phyloP scores from a whole-genome alignment of 164 flowering plant species.

The Berberis thunbergii region DNA sequence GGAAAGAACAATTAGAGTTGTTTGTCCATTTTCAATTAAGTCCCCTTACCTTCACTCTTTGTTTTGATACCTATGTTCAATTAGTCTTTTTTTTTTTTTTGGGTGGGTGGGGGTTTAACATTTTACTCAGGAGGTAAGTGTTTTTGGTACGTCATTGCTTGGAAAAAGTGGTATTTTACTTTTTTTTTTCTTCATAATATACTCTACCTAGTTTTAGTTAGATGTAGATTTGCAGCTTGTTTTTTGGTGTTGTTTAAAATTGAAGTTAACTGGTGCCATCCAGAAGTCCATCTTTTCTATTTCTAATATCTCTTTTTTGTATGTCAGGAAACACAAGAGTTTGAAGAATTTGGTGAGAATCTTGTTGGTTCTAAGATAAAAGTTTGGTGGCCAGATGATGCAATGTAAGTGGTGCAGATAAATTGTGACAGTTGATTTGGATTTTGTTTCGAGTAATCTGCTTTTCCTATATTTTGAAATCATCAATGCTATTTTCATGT shows the following conservation, averaged over 20 bases:
- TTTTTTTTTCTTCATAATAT: neutral
- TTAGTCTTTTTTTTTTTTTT: no score
- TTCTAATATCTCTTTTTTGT: neutral
- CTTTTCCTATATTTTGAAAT: neutral
- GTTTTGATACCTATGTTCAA: no score
- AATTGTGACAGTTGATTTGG: neutral
- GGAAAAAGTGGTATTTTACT: neutral
- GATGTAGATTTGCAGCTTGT: neutral
- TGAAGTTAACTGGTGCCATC: no score
- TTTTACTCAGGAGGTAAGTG: no score
- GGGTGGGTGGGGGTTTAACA: no score
- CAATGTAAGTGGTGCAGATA: constrained; percentile 30
- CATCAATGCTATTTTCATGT: neutral
- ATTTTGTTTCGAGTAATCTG: neutral
- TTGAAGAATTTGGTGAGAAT: constrained; percentile 29
- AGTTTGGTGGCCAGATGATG: constrained; percentile 84
- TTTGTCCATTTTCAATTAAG: no score
- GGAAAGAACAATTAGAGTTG: no score
- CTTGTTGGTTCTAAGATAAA: constrained; percentile 57
- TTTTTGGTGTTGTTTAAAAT: neutral
- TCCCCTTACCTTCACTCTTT: no score
- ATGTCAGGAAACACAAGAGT: constrained; percentile 25
- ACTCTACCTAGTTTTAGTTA: neutral
- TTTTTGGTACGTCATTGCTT: no score
- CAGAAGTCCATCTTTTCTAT: neutral